Evolutionary conservation across 140 eudicot genomes (phyloP).

Genomic region (Oenanthe javanica): DNA sequence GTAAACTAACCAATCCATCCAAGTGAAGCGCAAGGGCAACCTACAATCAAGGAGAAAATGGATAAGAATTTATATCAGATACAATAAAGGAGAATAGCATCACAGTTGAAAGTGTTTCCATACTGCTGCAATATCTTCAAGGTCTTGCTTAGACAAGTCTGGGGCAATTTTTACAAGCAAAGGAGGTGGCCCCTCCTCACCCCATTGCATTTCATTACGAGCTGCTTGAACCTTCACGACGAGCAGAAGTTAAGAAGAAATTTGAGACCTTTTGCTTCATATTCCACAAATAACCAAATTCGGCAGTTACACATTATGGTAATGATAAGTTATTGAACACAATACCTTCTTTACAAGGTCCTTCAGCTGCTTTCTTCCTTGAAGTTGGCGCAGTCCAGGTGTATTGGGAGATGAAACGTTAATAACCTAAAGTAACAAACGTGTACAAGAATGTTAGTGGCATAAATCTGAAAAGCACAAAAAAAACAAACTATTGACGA

Average conservation of each 20-base stretch:
- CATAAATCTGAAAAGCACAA: neutral
- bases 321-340: neutral
- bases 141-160: constrained; percentile 86
- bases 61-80: constrained; percentile 13
- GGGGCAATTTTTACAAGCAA: constrained; percentile 96
- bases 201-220: constrained; percentile 99
- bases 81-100: neutral
- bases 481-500: neutral
- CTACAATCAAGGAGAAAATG: constrained; percentile 33
- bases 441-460: neutral
- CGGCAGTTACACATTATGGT: neutral
- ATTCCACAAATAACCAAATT: neutral
- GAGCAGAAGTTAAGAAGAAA: constrained; percentile 13
- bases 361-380: constrained; percentile 91
- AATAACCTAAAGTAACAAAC: constrained; percentile 68
- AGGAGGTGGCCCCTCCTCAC: constrained; percentile 98
- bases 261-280: constrained; percentile 20
- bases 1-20: constrained; percentile 79
- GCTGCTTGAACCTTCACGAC: constrained; percentile 86
- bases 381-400: constrained; percentile 95
- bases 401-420: constrained; percentile 95
- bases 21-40: constrained; percentile 95
- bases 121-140: constrained; percentile 98
- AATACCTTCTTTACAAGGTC: constrained; percentile 91
- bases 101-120: constrained; percentile 2